Conservation (phyloP, 495 filamentous ascomycete genomes). For the Parathielavia hyrcaniae region DNA sequence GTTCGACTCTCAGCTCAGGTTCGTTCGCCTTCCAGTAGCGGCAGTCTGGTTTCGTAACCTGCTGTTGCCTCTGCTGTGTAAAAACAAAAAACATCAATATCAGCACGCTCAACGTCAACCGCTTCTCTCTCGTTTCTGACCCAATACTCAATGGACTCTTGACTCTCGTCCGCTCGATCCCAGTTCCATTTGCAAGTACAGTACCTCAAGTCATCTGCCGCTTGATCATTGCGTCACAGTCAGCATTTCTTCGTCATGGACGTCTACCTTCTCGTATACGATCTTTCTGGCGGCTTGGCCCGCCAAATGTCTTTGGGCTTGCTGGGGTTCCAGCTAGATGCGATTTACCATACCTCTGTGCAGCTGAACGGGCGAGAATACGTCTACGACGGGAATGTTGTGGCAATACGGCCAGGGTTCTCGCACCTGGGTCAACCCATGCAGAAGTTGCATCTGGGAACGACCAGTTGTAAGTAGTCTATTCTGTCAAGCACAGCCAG, state of each 20-base stretch:
- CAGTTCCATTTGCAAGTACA: no score
- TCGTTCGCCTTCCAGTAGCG: conserved; percentile 21
- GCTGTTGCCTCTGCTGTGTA: conserved; percentile 23
- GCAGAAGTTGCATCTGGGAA: conserved; percentile 66
- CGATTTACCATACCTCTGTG: conserved; percentile 86
- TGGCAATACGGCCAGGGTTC: conserved; percentile 67
- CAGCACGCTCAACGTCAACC: neutral
- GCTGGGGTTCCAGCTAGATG: conserved; percentile 73
- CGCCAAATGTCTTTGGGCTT: conserved; percentile 43
- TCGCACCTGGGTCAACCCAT: conserved; percentile 84
- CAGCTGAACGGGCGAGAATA: conserved; percentile 62
- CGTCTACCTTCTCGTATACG: conserved; percentile 87
- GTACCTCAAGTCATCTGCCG: no score
- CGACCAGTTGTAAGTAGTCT: conserved; percentile 48
- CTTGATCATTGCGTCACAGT: no score
- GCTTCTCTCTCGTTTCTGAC: neutral
- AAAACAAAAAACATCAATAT: neutral
- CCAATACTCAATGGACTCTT: no score
- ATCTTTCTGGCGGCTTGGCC: conserved; percentile 70
- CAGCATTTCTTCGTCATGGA: conserved; percentile 55
- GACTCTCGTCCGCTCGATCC: no score
- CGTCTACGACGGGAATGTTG: conserved; percentile 61
- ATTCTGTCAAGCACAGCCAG: no score
- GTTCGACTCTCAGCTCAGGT: neutral
- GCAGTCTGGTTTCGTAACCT: conserved; percentile 17